Percentiles rank a stretch among this genome's conserved stretches.
phyloP scores from a whole-genome alignment of 2,329 filamentous ascomycete species.

The Penicillium sp. region DNA sequence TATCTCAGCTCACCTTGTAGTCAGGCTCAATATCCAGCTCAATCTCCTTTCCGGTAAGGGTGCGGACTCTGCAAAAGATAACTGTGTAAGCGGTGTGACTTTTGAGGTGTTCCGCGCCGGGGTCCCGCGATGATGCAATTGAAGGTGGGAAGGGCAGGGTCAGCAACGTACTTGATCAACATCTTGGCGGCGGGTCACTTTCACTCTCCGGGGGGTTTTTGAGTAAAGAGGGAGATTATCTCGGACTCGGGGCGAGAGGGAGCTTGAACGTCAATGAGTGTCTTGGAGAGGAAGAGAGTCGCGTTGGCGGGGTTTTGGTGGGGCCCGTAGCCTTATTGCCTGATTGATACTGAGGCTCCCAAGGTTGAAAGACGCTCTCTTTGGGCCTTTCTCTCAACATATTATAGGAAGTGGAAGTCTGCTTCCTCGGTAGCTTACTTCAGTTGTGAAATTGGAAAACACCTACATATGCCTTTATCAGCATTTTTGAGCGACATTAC shows the following conservation, averaged over 20 bases:
- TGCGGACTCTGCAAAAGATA: constrained; percentile 70
- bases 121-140: constrained; percentile 20
- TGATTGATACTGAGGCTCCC: constrained; percentile 19
- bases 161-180: constrained; percentile 51
- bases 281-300: constrained; percentile 22
- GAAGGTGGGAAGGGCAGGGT: neutral
- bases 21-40: constrained; percentile 94
- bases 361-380: neutral
- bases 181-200: constrained; percentile 33
- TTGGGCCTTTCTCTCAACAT: neutral
- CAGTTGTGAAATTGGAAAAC: neutral
- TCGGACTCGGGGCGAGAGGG: neutral
- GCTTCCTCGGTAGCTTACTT: neutral
- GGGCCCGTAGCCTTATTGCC: constrained; percentile 28
- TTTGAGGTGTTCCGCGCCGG: constrained; percentile 8
- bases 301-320: constrained; percentile 33
- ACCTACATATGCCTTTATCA: neutral
- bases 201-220: neutral
- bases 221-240: neutral
- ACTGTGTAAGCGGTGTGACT: constrained; percentile 12
- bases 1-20: constrained; percentile 68
- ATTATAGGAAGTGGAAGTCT: neutral
- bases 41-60: constrained; percentile 97
- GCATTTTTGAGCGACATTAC: neutral
- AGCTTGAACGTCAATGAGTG: constrained; percentile 4